A percentile compares a stretch with the other conserved stretches of the same genome.
phyloP scores from a whole-genome alignment of 805 yeast genomes.

The Nakazawaea anatomiae region DNA sequence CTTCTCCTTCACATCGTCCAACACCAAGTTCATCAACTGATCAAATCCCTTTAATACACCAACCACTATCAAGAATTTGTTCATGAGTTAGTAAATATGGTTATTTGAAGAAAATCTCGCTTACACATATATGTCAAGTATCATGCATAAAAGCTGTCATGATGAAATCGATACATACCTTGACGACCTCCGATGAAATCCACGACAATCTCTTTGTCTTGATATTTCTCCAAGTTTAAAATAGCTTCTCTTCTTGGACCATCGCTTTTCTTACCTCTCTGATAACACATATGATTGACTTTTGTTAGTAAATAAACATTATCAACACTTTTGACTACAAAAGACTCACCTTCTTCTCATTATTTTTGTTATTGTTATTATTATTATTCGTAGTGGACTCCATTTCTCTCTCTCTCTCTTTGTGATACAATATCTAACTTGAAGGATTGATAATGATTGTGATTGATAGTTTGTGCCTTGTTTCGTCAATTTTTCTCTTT shows the following conservation, averaged over 20 bases:
- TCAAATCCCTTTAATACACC: constrained; percentile 84
- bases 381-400: neutral
- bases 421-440: too few relatives aligned
- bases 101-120: too few relatives aligned
- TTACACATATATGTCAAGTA: neutral
- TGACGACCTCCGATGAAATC: constrained; percentile 84
- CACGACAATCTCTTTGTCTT: constrained; percentile 67
- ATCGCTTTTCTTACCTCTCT: constrained; percentile 7
- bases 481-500: neutral
- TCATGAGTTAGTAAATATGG: neutral
- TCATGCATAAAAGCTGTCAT: neutral
- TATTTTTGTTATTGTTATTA: constrained; percentile 1
- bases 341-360: constrained; percentile 6
- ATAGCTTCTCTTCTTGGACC: constrained; percentile 86
- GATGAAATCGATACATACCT: constrained; percentile 18
- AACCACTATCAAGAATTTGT: constrained; percentile 28
- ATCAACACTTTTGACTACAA: too few relatives aligned
- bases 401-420: neutral
- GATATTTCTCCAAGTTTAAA: constrained; percentile 69
- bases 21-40: constrained; percentile 72
- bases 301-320: neutral
- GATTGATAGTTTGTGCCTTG: too few relatives aligned
- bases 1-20: constrained; percentile 65
- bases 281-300: neutral
- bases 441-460: too few relatives aligned